A percentile compares a stretch with the other conserved stretches of the same genome.
These are phyloP conservation scores for Sonneratia alba DNA, from an alignment of 345 rosid species.

Conservation along the genomic window DNA sequence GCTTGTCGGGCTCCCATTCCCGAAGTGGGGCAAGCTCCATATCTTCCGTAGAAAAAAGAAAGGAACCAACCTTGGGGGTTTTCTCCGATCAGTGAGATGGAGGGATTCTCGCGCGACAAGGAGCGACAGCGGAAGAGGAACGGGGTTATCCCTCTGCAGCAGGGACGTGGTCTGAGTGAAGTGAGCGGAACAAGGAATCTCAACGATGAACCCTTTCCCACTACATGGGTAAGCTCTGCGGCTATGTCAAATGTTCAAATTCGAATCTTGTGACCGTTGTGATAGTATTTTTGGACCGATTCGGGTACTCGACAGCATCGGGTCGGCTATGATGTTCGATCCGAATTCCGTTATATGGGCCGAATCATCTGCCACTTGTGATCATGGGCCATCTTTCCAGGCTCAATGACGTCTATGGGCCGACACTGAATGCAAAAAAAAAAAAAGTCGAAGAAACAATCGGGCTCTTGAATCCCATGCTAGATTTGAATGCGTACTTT, in stretches of 20 bases:
- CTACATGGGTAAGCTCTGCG: not conserved
- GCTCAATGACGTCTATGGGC: not conserved
- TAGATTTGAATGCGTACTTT: too few species aligned
- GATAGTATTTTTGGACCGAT: not conserved
- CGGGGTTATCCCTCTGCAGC: not conserved
- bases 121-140: not conserved
- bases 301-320: too few species aligned
- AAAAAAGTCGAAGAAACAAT: not conserved
- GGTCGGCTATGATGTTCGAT: not conserved
- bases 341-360: not conserved
- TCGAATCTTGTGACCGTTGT: not conserved
- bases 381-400: not conserved
- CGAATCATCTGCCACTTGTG: not conserved
- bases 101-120: not conserved
- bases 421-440: not conserved
- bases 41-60: not conserved
- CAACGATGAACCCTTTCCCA: not conserved
- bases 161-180: not conserved
- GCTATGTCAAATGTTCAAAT: not conserved
- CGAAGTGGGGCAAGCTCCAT: not conserved
- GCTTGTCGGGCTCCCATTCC: constrained; percentile 25
- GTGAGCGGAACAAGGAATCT: not conserved
- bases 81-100: not conserved
- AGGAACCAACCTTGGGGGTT: not conserved
- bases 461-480: too few species aligned